Base-by-base conservation (phyloP, 495 filamentous ascomycete species). In the Trichoderma asperelloides region DNA sequence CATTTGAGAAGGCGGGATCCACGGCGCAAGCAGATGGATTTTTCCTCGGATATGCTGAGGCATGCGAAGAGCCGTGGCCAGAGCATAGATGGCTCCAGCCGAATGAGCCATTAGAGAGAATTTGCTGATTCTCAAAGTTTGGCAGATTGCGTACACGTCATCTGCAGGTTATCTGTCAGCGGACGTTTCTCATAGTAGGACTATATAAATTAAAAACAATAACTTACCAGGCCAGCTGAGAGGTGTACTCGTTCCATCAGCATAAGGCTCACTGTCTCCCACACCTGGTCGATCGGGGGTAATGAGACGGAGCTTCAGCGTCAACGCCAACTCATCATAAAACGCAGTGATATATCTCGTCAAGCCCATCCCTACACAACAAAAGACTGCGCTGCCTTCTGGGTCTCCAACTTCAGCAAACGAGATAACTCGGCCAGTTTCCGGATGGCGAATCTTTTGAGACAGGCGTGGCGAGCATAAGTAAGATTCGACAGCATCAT, bases 61-160 rank as follows among this genome's bases (percentile, higher is more conserved):
- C 82, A 99, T 95, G 57, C 95, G 89, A 30, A 99, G 83, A 6
- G 96, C 95, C 0, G 96, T 98, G 23, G 95, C 96, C 30, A 99
- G 86, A 30, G 95, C 96, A 72, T 99, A 99, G 67, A 99, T 96
- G 23, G 95, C 96, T 27, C 95, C 95, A 12, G 95, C 95, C 12
- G 93, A 97, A 74, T 99, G 95, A n/a, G 96, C 95, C 7, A 99
- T 83, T 40, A 99, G 92, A 18, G 93, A 97, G 76, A 99, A 98
- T 69, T 97, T 97, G 25, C 88, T 95, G 68, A 99, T 95, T 71
- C 91, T 92, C 64, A 98, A 83, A 43, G 90, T 80, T 71, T 97
- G 92, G 78, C 95, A 99, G 39, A 98, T 96, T 65, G 92, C 91
- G 23, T 93, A 88, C 65, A 99, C 92, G 77, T 99, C 95, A 78